Conservation (phyloP, 1,284 basidiomycete genomes). For the Ganoderma boninense region DNA sequence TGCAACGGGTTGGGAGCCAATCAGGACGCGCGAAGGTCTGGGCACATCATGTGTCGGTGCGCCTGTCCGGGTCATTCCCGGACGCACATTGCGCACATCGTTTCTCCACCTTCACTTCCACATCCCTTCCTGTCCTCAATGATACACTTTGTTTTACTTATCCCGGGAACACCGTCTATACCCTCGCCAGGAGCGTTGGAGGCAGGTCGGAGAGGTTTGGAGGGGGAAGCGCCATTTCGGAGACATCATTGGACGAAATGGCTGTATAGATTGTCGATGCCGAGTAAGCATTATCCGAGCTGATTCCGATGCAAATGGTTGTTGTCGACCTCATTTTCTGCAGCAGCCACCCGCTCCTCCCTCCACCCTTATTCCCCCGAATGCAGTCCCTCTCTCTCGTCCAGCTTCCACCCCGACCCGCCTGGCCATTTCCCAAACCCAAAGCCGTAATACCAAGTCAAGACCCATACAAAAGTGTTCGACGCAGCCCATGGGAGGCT, state of each 20-base stretch:
- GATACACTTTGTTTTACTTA: neutral
- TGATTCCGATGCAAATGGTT: conserved; percentile 18
- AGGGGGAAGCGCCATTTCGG: neutral
- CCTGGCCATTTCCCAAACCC: conserved; percentile 64
- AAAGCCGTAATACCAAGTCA: conserved; percentile 59
- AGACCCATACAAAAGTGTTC: conserved; percentile 81
- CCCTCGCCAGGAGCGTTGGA: neutral
- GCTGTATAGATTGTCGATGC: neutral
- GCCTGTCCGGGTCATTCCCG: conserved; percentile 22
- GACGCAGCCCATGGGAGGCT: conserved; percentile 86
- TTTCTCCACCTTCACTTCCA: neutral
- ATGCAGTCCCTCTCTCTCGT: conserved; percentile 55
- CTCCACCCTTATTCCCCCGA: conserved; percentile 32
- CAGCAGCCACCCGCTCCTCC: neutral
- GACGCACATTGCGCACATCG: conserved; percentile 15
- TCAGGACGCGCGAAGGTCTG: conserved; percentile 10
- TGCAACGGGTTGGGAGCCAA: no score
- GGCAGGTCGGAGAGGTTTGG: no score
- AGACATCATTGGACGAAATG: neutral
- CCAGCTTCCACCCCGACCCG: conserved; percentile 67
- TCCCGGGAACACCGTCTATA: neutral
- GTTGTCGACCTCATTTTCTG: neutral
- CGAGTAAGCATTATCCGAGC: neutral
- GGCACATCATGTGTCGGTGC: conserved; percentile 28
- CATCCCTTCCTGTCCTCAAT: neutral